Evolutionary conservation across 2,329 filamentous ascomycete species (phyloP).

Genomic region (Eurotiales sp.): DNA sequence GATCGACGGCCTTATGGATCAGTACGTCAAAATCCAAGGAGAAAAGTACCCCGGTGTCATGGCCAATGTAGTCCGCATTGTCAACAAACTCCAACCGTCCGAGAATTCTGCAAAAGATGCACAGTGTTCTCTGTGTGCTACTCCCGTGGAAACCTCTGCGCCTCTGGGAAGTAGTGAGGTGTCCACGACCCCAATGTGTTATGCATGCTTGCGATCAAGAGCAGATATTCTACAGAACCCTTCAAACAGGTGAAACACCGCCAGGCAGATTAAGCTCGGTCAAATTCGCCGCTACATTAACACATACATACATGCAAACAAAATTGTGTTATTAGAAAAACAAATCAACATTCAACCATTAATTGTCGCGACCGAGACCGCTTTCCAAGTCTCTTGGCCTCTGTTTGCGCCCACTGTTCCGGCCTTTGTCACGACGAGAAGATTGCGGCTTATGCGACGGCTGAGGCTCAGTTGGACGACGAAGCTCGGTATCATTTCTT

Average conservation of each 20-base stretch:
- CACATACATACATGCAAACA: constrained; percentile 7
- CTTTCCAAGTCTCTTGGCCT: constrained; percentile 24
- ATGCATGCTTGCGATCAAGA: constrained; percentile 41
- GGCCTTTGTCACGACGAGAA: constrained; percentile 24
- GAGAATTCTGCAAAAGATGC: constrained; percentile 27
- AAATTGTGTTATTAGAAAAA: background rate
- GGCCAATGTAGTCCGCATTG: constrained; percentile 89
- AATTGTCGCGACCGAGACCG: constrained; percentile 4
- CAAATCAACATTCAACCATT: background rate
- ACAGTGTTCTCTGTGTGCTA: constrained; percentile 65
- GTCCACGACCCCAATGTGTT: constrained; percentile 41
- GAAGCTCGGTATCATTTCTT: background rate
- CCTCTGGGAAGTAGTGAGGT: constrained; percentile 56
- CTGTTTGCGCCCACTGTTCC: constrained; percentile 27
- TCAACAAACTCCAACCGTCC: constrained; percentile 66
- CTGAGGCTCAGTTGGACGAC: constrained; percentile 19
- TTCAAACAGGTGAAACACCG: background rate
- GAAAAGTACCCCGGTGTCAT: constrained; percentile 85
- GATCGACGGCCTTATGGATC: constrained; percentile 84
- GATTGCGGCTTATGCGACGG: constrained; percentile 23
- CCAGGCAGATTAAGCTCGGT: constrained; percentile 16
- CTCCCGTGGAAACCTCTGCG: constrained; percentile 60
- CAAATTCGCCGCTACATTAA: constrained; percentile 13
- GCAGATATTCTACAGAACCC: constrained; percentile 7
- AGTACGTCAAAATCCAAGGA: constrained; percentile 85